Percentiles rank a stretch among this genome's conserved stretches.
Conservation (phyloP, 2,329 filamentous ascomycete species). For the Colletotrichum simmondsii region DNA sequence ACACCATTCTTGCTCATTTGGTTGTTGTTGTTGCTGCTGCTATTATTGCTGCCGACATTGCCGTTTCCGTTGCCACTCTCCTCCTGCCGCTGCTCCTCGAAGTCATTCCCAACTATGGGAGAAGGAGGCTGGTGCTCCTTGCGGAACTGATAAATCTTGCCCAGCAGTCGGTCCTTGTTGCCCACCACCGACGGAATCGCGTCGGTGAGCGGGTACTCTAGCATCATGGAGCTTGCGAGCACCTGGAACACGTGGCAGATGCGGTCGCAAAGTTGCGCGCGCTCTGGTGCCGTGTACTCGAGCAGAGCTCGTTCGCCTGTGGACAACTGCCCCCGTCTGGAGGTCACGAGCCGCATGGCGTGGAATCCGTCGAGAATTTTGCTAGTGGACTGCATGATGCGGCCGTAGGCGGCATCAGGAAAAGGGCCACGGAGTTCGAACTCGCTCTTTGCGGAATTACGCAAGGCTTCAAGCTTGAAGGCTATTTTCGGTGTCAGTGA, state of each 20-base stretch:
- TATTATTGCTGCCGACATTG: neutral
- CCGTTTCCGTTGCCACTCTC: conserved; percentile 36
- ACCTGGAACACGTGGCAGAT: conserved; percentile 91
- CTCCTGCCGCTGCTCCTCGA: conserved; percentile 46
- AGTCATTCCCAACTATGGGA: conserved; percentile 50
- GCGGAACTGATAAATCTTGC: conserved; percentile 88
- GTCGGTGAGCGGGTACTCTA: conserved; percentile 93
- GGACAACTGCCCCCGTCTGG: conserved; percentile 80
- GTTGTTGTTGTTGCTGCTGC: conserved; percentile 18
- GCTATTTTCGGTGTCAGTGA: conserved; percentile 45
- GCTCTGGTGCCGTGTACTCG: conserved; percentile 81
- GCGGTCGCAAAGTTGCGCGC: conserved; percentile 83
- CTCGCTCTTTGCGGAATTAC: conserved; percentile 80
- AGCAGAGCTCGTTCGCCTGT: conserved; percentile 86
- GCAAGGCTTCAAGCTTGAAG: conserved; percentile 78
- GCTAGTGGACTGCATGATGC: conserved; percentile 82
- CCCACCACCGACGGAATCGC: conserved; percentile 85
- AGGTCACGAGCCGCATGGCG: conserved; percentile 92
- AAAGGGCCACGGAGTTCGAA: conserved; percentile 92
- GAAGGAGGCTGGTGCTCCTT: conserved; percentile 66
- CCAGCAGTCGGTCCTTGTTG: conserved; percentile 83
- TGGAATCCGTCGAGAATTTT: conserved; percentile 94
- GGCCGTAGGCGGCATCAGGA: conserved; percentile 76
- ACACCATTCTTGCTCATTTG: conserved; percentile 42
- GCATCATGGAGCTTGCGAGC: conserved; percentile 90